A percentile compares a stretch with the other conserved stretches of the same genome.
phyloP scores from a whole-genome alignment of 768 basidiomycete genomes.

The Lactarius indigo region DNA sequence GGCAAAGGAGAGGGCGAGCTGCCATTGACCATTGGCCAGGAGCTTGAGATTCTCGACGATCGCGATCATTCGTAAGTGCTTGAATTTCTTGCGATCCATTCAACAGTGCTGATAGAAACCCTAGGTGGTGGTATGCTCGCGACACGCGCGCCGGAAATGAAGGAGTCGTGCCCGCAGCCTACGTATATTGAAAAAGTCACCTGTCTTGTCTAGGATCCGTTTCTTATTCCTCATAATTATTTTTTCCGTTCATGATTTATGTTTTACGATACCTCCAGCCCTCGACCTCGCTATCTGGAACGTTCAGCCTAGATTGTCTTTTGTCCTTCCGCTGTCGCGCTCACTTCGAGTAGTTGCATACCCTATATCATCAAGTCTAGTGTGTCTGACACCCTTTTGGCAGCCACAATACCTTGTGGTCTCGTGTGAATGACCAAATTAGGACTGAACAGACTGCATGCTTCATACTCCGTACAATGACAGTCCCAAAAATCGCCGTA shows the following conservation, averaged over 20 bases:
- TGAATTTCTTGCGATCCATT: background rate
- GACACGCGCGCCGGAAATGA: conserved; percentile 76
- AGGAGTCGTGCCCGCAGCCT: conserved; percentile 89
- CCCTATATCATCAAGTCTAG: conserved; percentile 8
- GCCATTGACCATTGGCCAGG: conserved; percentile 60
- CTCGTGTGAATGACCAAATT: conserved; percentile 18
- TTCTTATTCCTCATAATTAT: conserved; percentile 22
- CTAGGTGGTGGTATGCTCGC: conserved; percentile 92
- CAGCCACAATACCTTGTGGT: conserved; percentile 18
- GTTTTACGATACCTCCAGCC: conserved; percentile 23
- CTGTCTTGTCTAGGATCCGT: conserved; percentile 2
- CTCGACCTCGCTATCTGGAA: conserved; percentile 14
- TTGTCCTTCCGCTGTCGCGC: conserved; percentile 19
- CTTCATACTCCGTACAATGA: background rate
- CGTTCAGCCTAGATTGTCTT: conserved; percentile 24
- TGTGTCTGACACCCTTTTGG: conserved; percentile 23
- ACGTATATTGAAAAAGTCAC: conserved; percentile 62
- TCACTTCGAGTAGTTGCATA: conserved; percentile 23
- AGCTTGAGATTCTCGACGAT: conserved; percentile 77
- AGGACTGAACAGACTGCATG: conserved; percentile 4
- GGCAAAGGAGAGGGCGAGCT: conserved; percentile 77
- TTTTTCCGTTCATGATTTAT: conserved; percentile 28
- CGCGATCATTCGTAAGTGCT: conserved; percentile 68
- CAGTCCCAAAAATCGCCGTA: background rate
- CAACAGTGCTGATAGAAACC: conserved; percentile 16